Evolutionary conservation across 768 basidiomycete species (phyloP), one percentile per base, ranked within the genome.

Genomic region (Naganishia vishniacii): DNA sequence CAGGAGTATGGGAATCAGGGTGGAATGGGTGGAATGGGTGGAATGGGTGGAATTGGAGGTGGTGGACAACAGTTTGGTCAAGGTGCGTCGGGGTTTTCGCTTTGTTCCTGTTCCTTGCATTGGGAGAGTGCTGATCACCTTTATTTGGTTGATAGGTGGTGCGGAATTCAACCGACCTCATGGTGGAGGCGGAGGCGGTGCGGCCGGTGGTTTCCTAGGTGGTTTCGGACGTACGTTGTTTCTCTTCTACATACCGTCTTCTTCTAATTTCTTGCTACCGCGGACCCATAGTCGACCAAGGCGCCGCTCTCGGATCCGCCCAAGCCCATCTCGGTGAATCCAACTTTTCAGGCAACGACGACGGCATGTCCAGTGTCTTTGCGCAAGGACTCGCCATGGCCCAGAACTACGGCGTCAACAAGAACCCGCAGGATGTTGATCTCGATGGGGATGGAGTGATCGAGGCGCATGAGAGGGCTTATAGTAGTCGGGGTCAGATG

Each of bases 361-460:
- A 12, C 34, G 44, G 26, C 15, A 16, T 63, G 26, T 45, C 23
- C 46, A 13, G 49, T 32, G 31, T 62, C 40, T 49, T 60, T 48
- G 46, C 59, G 18, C 51, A 48, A 61, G 48, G 51, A 4, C 61
- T 67, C 44, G 49, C 65, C 8, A 34, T 46, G 59, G 51, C 65
- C 53, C 60, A 67, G 41, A n/a, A 15, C 42, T 67, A 62, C 56
- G 65, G 41, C 49, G 67, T 69, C 61, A 60, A 67, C 59, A 69
- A 87, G 84, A 68, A 77, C 18, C 75, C 83, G 51, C 86, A 87
- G 59, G 72, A 80, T 5, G 78, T 83, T 28, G 85, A 87, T 40
- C 67, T 89, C 28, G 82, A 91, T 71, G 88, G 89, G 70, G 81
- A 85, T 13, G 79, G 80, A 18, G 84, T 88, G 29, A 80, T 81